Base-by-base conservation (phyloP, 768 basidiomycete species). In the Tulasnella sp. region DNA sequence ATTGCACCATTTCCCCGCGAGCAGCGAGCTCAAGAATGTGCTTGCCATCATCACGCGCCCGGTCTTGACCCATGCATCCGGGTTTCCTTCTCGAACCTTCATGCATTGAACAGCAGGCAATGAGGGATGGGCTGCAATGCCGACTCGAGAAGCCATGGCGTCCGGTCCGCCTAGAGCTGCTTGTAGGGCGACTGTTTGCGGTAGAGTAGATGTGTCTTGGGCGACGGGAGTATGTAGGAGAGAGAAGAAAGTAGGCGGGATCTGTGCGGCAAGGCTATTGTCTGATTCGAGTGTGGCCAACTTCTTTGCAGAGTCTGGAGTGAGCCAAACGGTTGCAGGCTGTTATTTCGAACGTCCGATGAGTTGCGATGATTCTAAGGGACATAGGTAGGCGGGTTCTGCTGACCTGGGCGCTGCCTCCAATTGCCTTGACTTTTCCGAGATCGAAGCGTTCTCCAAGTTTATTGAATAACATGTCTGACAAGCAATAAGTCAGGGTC, bases 261-360 rank as follows among this genome's bases (percentile, higher is more conserved):
- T 83, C 65, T 87, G 87, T 1, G 78, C 71, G 65, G 85, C 79
- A 5, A 90, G 71, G 0, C 84, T 80, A n/a, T 80, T 69, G 63
- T 80, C 78, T 2, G 87, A 80, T 66, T 88, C 85, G 51, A 90
- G 74, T 17, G 81, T 78, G 22, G 85, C 84, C 54, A 91, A 74
- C 7, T 81, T 82, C 12, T 83, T 81, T 11, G 86, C 78, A 9
- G 86, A 78, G 7, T 82, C 84, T 1, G 85, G 82, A 71, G 87
- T 87, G 86, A 87, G 90, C 85, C 87, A 90, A 42, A 91, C 87
- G 19, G 88, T 74, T 2, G 86, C 85, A 67, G 84, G 82, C 81
- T 74, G 60, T 25, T 38, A 44, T 12, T 42, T 24, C 60, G 61
- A 51, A 66, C 53, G 52, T 19, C 24, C 19, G 29, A 15, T 31